Evolutionary conservation across 768 basidiomycete genomes (phyloP), one percentile per base, ranked within the genome.

Genomic region (Naganishia onofrii): DNA sequence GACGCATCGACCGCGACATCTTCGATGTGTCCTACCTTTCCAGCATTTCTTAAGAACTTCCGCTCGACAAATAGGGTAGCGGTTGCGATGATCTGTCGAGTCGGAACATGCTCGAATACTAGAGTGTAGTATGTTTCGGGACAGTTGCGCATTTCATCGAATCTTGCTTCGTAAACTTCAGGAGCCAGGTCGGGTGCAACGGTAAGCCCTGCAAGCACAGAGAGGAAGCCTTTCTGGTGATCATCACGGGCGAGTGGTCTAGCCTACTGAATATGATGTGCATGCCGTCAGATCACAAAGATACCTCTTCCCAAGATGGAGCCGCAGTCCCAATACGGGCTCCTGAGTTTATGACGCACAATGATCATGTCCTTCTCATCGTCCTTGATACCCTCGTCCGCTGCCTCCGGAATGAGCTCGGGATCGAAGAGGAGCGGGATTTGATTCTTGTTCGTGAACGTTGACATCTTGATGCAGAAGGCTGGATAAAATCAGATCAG

Each of bases 21-120:
- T 82, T 99, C 96, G 72, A 99, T 93, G 78, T 99, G 96, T 0
- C 94, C 96, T 17, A 93, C 91, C 72, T 85, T 85, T 26, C 92
- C 91, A n/a, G 91, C 83, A 0, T 86, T 87, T 48, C 93, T 86
- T 52, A 93, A 83, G 85, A 98, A 97, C 83, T 99, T 98, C 83
- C 90, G 89, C 82, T 99, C 96, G 73, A 98, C 81, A 77, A 98
- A 87, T 66, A 96, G 83, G 8, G 87, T 86, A 23, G 94, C 95
- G 46, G 89, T 87, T 26, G 85, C 94, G 54, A 94, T 89, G 78
- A 99, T 88, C 73, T 83, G 82, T 83, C 96, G 92, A 1, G 87
- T 85, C 17, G 83, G 78, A 68, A 87, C 86, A 80, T 89, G 85
- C 71, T 95, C 83, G 76, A 98, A 88, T 79, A 94, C 94, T 76